These are phyloP conservation scores for Pulveroboletus ravenelii DNA, from an alignment of 768 basidiomycete genomes.

Conservation along the genomic window DNA sequence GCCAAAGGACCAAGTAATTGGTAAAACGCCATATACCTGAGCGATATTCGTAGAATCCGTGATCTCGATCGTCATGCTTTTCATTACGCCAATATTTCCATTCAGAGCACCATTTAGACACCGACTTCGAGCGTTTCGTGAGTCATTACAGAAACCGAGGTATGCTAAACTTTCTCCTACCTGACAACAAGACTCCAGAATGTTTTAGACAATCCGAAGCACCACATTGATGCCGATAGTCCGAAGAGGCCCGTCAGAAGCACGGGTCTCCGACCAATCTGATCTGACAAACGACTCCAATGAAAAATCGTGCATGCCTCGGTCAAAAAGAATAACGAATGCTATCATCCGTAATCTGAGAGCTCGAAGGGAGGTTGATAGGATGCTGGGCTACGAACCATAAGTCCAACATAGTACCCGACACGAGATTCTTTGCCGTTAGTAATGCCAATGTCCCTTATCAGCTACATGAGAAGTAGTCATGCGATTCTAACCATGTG, in stretches of 20 bases:
- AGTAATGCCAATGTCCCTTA: constrained; percentile 34
- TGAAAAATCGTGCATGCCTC: constrained; percentile 45
- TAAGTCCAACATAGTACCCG: constrained; percentile 45
- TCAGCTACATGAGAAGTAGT: constrained; percentile 14
- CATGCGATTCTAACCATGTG: not conserved
- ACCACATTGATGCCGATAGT: constrained; percentile 42
- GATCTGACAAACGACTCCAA: constrained; percentile 48
- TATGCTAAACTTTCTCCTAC: constrained; percentile 11
- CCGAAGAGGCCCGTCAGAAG: constrained; percentile 43
- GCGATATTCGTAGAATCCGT: constrained; percentile 32
- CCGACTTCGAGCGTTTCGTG: constrained; percentile 29
- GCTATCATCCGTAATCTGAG: constrained; percentile 22
- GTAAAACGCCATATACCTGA: constrained; percentile 54
- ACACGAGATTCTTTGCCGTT: constrained; percentile 42
- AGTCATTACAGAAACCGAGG: not conserved
- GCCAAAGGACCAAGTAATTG: constrained; percentile 43
- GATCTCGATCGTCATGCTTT: constrained; percentile 44
- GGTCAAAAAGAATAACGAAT: constrained; percentile 47
- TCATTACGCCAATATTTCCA: constrained; percentile 53
- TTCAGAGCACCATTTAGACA: constrained; percentile 45
- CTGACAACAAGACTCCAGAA: constrained; percentile 43
- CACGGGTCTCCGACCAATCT: constrained; percentile 47
- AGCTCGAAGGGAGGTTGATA: not conserved
- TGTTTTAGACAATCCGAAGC: constrained; percentile 45
- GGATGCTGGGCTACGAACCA: constrained; percentile 32